Evolutionary conservation across 306 rosid genomes (phyloP).

Genomic region (Canavalia ensiformis): DNA sequence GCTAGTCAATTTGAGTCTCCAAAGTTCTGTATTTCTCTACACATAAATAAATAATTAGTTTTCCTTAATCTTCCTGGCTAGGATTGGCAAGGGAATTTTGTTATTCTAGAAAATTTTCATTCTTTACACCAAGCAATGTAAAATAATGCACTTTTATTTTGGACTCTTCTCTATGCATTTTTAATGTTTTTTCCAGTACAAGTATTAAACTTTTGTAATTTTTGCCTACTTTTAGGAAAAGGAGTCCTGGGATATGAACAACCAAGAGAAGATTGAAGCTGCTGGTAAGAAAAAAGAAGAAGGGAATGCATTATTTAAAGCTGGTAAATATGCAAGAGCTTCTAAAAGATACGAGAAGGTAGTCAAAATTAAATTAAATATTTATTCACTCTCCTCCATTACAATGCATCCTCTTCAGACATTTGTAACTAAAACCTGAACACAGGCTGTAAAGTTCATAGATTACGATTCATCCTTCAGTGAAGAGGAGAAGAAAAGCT

Average conservation of each 20-base stretch:
- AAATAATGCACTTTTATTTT: too few species aligned
- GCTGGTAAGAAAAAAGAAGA: constrained; percentile 92
- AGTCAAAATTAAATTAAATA: neutral
- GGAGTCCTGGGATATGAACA: constrained; percentile 90
- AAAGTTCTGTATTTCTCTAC: neutral
- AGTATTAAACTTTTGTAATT: neutral
- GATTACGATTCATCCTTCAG: constrained; percentile 74
- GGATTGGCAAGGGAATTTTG: too few species aligned
- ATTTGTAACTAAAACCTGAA: neutral
- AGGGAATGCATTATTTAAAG: constrained; percentile 84
- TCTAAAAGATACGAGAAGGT: constrained; percentile 97
- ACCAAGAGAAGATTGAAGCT: constrained; percentile 83
- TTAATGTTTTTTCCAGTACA: too few species aligned
- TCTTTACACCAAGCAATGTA: too few species aligned
- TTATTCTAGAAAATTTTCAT: too few species aligned
- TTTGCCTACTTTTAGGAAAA: constrained; percentile 61
- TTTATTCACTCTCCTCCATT: neutral
- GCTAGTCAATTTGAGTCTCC: neutral
- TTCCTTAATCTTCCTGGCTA: too few species aligned
- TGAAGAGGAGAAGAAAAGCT: constrained; percentile 82
- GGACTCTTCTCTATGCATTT: too few species aligned
- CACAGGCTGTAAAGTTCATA: constrained; percentile 80
- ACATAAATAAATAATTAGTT: neutral
- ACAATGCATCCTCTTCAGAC: neutral
- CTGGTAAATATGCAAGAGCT: constrained; percentile 86